A percentile compares a stretch with the other conserved stretches of the same genome.
phyloP scores from a whole-genome alignment of 352 stramenopile species.

The Globisporangium apiculatum region DNA sequence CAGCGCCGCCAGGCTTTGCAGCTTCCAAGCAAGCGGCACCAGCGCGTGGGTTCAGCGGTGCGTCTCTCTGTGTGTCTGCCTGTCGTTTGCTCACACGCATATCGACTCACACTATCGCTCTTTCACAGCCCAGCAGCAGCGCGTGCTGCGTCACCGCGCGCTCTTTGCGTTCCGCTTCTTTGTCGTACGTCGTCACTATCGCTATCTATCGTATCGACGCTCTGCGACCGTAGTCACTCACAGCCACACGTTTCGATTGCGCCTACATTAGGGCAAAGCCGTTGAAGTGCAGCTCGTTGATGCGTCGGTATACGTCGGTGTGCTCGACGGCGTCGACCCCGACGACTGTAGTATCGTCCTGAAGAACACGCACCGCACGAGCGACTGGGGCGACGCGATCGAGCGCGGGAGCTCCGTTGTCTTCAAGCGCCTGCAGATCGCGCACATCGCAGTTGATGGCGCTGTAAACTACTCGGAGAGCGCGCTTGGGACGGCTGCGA shows the following conservation, averaged over 20 bases:
- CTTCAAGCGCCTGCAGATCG: constrained; percentile 62
- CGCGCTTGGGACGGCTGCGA: constrained; percentile 19
- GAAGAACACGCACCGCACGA: constrained; percentile 62
- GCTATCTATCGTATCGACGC: neutral
- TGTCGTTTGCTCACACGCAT: neutral
- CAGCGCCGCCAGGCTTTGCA: constrained; percentile 3
- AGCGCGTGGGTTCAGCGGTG: constrained; percentile 9
- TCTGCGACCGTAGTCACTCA: neutral
- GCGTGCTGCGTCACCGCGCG: constrained; percentile 64
- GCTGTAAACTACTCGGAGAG: constrained; percentile 55
- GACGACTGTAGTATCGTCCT: constrained; percentile 81
- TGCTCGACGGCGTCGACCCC: constrained; percentile 78
- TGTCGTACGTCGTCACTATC: constrained; percentile 21
- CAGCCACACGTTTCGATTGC: neutral
- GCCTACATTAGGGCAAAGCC: constrained; percentile 34
- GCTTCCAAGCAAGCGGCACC: constrained; percentile 4
- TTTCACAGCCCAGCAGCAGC: constrained; percentile 42
- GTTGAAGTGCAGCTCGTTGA: constrained; percentile 64
- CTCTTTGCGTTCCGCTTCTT: constrained; percentile 80
- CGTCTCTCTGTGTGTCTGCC: constrained; percentile 1
- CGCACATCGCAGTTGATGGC: constrained; percentile 53
- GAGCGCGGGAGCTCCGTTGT: constrained; percentile 69
- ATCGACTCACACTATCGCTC: neutral
- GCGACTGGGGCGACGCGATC: constrained; percentile 36
- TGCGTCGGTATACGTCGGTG: constrained; percentile 52